Conservation (phyloP, 495 filamentous ascomycete species). For the Letharia columbiana region DNA sequence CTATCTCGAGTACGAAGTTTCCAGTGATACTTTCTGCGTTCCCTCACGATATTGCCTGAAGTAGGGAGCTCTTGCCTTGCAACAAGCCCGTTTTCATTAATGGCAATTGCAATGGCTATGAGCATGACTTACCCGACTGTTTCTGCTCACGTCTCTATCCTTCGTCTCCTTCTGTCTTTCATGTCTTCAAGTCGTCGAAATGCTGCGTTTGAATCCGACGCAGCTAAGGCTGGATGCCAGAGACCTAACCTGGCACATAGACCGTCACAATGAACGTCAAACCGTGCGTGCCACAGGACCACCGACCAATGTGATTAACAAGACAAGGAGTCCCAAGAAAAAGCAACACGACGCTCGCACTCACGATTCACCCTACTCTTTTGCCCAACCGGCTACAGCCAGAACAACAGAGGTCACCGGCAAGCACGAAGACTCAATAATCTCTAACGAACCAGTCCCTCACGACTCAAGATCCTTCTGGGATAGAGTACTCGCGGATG, state of each 20-base stretch:
- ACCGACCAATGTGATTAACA: not conserved
- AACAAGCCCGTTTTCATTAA: not conserved
- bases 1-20: not conserved
- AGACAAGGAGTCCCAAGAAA: not conserved
- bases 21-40: not conserved
- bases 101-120: not conserved
- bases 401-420: not conserved
- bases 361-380: not conserved
- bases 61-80: not conserved
- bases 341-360: not conserved
- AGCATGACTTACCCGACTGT: not conserved
- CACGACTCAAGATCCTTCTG: slow-evolving; percentile 21
- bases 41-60: not conserved
- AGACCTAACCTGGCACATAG: slow-evolving; percentile 24
- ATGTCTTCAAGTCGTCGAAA: not conserved
- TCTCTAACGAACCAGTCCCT: slow-evolving; percentile 21
- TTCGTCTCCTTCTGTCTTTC: not conserved
- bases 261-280: slow-evolving; percentile 18
- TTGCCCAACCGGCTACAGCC: not conserved
- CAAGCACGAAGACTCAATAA: slow-evolving; percentile 7
- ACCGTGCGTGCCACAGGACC: slow-evolving; percentile 8
- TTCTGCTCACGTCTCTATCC: not conserved
- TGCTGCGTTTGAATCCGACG: slow-evolving; percentile 22
- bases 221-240: slow-evolving; percentile 19
- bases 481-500: slow-evolving; percentile 20